phyloP scores from a whole-genome alignment of 2,329 filamentous ascomycete genomes.

The Talaromyces sp. region DNA sequence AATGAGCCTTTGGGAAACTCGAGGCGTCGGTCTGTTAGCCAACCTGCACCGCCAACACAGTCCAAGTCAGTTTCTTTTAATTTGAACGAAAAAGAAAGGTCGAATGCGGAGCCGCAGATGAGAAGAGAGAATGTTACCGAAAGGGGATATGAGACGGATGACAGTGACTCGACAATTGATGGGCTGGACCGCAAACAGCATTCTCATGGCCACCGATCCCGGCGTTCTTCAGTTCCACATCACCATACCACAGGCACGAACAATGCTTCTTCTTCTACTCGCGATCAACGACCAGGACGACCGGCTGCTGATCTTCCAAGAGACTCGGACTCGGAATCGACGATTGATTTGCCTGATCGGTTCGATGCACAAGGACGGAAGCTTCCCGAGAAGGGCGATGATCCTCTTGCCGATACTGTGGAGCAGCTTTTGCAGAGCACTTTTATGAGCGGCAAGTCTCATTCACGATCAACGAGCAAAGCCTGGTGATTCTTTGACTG shows the following conservation, averaged over 20 bases:
- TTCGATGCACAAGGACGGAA: constrained; percentile 38
- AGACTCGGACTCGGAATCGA: constrained; percentile 36
- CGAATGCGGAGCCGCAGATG: not conserved
- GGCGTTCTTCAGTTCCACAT: constrained; percentile 10
- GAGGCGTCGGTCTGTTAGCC: constrained; percentile 17
- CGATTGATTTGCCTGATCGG: constrained; percentile 38
- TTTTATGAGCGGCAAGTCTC: constrained; percentile 4
- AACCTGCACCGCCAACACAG: constrained; percentile 15
- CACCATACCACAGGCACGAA: not conserved
- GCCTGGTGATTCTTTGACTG: not conserved
- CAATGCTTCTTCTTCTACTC: not conserved
- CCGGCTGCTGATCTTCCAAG: constrained; percentile 5
- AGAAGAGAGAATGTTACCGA: constrained; percentile 10
- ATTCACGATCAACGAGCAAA: not conserved
- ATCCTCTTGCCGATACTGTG: constrained; percentile 29
- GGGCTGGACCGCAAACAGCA: constrained; percentile 17
- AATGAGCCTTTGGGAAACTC: constrained; percentile 1
- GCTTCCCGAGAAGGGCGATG: constrained; percentile 25
- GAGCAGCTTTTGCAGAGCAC: constrained; percentile 25
- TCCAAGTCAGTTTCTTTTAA: constrained; percentile 31
- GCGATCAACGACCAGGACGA: not conserved
- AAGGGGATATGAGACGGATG: constrained; percentile 38
- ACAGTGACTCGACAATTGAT: constrained; percentile 33
- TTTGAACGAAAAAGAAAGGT: constrained; percentile 13
- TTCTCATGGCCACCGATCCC: constrained; percentile 15